Conservation (phyloP, 2,329 filamentous ascomycete genomes). For the Monosporascus sp. region DNA sequence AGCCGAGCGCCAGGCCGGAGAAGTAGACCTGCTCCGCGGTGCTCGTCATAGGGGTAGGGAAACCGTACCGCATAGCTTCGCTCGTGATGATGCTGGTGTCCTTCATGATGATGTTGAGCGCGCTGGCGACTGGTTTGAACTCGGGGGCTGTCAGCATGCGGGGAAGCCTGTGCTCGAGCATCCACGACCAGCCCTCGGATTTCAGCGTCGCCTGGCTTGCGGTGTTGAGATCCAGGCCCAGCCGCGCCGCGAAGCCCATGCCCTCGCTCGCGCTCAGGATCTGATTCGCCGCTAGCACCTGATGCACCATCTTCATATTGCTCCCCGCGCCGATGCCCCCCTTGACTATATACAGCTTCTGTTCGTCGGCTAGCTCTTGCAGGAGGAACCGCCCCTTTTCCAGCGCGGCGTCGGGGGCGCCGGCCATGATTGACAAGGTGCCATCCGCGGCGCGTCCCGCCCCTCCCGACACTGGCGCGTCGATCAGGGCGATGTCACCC, state of each 20-base stretch:
- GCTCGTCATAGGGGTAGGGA: slow-evolving; percentile 56
- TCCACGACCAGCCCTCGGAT: slow-evolving; percentile 53
- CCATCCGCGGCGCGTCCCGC: slow-evolving; percentile 63
- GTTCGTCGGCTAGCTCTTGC: slow-evolving; percentile 54
- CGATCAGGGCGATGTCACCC: slow-evolving; percentile 61
- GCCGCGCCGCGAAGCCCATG: slow-evolving; percentile 51
- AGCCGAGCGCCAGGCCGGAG: slow-evolving; percentile 53
- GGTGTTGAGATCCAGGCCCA: slow-evolving; percentile 45
- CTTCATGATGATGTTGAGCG: slow-evolving; percentile 56
- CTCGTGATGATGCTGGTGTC: slow-evolving; percentile 63
- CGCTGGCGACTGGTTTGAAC: slow-evolving; percentile 52
- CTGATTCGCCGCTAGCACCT: slow-evolving; percentile 59
- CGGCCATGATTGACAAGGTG: slow-evolving; percentile 71
- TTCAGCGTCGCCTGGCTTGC: slow-evolving; percentile 39
- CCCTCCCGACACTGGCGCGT: slow-evolving; percentile 69
- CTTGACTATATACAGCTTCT: slow-evolving; percentile 58
- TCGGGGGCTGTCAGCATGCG: slow-evolving; percentile 45
- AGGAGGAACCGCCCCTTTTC: slow-evolving; percentile 54
- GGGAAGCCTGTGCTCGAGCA: slow-evolving; percentile 55
- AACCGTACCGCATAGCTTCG: slow-evolving; percentile 52
- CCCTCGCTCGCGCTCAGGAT: slow-evolving; percentile 57
- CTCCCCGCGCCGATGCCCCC: slow-evolving; percentile 56
- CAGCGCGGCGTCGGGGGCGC: slow-evolving; percentile 52
- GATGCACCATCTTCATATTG: slow-evolving; percentile 60
- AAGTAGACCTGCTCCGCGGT: slow-evolving; percentile 63